Evolutionary conservation across 441 rosid species (phyloP).

Genomic region (Isatis lusitanica): DNA sequence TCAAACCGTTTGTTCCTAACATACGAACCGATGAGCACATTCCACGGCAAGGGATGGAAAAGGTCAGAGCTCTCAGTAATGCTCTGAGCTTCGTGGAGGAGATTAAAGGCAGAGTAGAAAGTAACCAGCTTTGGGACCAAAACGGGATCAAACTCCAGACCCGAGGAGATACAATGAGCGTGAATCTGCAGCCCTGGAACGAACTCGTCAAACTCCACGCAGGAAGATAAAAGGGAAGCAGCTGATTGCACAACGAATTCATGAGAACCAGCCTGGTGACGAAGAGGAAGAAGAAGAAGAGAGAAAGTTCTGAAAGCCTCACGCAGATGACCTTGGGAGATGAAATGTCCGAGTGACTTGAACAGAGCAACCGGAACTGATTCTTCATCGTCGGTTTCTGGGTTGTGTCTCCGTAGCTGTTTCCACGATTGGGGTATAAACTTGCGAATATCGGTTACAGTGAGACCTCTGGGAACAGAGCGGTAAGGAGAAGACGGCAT

Average conservation of each 20-base stretch:
- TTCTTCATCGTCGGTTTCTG: conserved; percentile 29
- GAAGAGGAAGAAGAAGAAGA: conserved; percentile 42
- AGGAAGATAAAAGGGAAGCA: conserved; percentile 52
- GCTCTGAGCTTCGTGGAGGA: conserved; percentile 43
- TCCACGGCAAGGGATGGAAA: conserved; percentile 63
- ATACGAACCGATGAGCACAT: conserved; percentile 58
- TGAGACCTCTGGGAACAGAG: conserved; percentile 37
- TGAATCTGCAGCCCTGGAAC: conserved; percentile 65
- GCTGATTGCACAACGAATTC: conserved; percentile 43
- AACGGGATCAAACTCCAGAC: conserved; percentile 53
- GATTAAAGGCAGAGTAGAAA: conserved; percentile 56
- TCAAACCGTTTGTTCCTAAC: conserved; percentile 44
- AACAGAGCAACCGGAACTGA: conserved; percentile 46
- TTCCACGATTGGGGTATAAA: conserved; percentile 57
- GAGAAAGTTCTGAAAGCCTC: conserved; percentile 59
- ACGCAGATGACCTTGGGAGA: conserved; percentile 44
- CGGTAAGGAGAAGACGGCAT: conserved; percentile 27
- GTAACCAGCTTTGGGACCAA: conserved; percentile 68
- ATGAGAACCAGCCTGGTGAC: conserved; percentile 25
- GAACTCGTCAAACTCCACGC: conserved; percentile 42
- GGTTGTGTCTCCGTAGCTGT: conserved; percentile 25
- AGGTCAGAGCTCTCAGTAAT: conserved; percentile 46
- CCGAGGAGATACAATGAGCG: conserved; percentile 47
- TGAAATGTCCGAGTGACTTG: conserved; percentile 46
- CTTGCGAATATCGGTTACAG: conserved; percentile 43